Evolutionary conservation across 768 basidiomycete genomes (phyloP), one percentile per base, ranked within the genome.

Genomic region (Phylloporus scabripes): DNA sequence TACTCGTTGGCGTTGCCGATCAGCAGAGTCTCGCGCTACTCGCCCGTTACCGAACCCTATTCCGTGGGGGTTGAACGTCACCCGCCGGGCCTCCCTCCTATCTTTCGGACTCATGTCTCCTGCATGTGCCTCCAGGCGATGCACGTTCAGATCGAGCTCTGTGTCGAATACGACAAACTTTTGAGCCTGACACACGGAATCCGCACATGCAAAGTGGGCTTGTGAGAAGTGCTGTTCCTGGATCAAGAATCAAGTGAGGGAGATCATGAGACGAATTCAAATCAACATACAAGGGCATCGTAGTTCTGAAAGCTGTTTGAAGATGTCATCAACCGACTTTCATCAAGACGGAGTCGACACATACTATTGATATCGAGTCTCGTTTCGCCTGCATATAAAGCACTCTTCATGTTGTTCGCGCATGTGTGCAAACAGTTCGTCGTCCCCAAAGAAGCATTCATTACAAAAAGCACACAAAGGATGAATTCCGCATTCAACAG

Each of bases 131-230:
- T 88, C 83, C 8, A 97, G 83, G 70, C 85, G 84, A 65, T 99
- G 96, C 0, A 85, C 94, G 65, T 92, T 82, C 32, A 97, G 80
- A 62, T 99, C 96, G 11, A 99, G 71, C 11, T 80, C 75, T 4
- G 85, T 84, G 34, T 82, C 81, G 65, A 98, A 98, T 10, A 98
- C 96, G 50, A 98, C 88, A 55, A 99, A 99, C 69, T 96, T 97
- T 59, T 81, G 85, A 5, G 81, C 82, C 38, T 84, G 80, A 61
- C 95, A 99, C 29, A 72, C 63, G 0, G 81, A 55, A 49, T 91
- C 82, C 4, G 70, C 72, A 64, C 96, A 99, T 6, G 87, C 83
- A 64, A 79, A 79, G 64, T 99, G 96, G 3, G 73, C 80, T 24
- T 71, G 73, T 55, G 77, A 80, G 67, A 89, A 90, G 60, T 93